Evolutionary conservation across 75 land plant genomes (phyloP), one percentile per base, ranked within the genome.

Genomic region (Pinus albicaulis): DNA sequence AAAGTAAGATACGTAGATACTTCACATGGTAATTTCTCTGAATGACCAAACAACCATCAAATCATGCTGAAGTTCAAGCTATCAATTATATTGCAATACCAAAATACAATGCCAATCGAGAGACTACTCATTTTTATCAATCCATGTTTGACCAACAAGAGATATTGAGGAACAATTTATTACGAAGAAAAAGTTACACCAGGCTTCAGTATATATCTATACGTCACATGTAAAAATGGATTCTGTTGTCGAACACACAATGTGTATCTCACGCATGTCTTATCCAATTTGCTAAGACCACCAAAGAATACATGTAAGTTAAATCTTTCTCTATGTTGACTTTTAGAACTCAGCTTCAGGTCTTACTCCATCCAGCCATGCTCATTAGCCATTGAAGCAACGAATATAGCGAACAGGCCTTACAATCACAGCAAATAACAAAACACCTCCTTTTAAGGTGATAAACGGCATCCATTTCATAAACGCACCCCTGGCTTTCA

Each of bases 121-220:
- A 68, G 44, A 68, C 19, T 68, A 41, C 23, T 68, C 44, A 64
- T 64, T 64, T 64, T 28, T 28, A 64, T 64, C 68, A 64, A 31
- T 36, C 41, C 38, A 38, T 38, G 71, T 36, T 68, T 68, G 23
- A 68, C 13, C 71, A 68, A 36, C 23, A 38, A 12, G 34, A 68
- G 41, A 41, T 44, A 36, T 28, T 41, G n/a, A 68, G 71, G 26
- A 7, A 10, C 8, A 12, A 68, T 68, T 20, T 68, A 68, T 68
- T 68, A 41, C 19, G 71, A 68, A 68, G 71, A 68, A 31, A 66
- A 68, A 44, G 24, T 68, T 68, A 68, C 71, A 68, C 41, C 71
- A 8, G n/a, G 52, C 71, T 17, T 24, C n/a, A 38, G 41, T 68
- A 68, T 68, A 38, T 64, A 38, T 44, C 48, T 38, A n/a, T 41